Percentiles rank a stretch among this genome's conserved stretches.
phyloP scores from a whole-genome alignment of 192 early-diverging fungal species.

The Podochytrium sp. region DNA sequence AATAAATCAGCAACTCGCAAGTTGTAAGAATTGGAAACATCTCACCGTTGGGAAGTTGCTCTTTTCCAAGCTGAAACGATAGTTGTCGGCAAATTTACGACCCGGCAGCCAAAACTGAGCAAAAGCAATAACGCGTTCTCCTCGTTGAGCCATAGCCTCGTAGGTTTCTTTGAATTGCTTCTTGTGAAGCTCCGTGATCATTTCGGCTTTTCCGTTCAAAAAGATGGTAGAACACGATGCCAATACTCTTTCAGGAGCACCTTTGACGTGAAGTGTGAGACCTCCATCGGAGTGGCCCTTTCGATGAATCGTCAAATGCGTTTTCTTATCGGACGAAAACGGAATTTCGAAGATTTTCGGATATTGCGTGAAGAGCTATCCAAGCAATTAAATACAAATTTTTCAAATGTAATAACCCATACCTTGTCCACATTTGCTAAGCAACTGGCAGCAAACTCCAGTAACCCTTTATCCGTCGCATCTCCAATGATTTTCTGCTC shows the following conservation, averaged over 20 bases:
- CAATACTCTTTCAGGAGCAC: slow-evolving; percentile 91
- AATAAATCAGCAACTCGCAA: neutral
- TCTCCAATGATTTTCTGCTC: slow-evolving; percentile 63
- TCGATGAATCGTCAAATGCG: slow-evolving; percentile 84
- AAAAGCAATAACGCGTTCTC: slow-evolving; percentile 89
- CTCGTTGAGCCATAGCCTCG: slow-evolving; percentile 77
- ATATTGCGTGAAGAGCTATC: slow-evolving; percentile 55
- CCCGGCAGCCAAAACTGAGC: slow-evolving; percentile 76
- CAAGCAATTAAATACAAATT: slow-evolving; percentile 5
- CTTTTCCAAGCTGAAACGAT: slow-evolving; percentile 71
- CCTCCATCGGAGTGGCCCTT: slow-evolving; percentile 71
- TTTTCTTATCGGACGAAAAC: slow-evolving; percentile 92
- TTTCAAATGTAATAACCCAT: neutral
- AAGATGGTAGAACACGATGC: slow-evolving; percentile 75
- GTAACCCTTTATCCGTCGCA: slow-evolving; percentile 83
- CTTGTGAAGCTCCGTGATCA: slow-evolving; percentile 63
- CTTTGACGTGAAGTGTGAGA: slow-evolving; percentile 80
- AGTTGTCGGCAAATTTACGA: slow-evolving; percentile 73
- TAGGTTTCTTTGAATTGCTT: slow-evolving; percentile 63
- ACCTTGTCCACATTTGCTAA: slow-evolving; percentile 72
- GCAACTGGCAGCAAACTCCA: slow-evolving; percentile 71
- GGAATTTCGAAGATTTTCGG: slow-evolving; percentile 95
- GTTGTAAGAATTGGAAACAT: slow-evolving; percentile 7
- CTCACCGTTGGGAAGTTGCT: slow-evolving; percentile 68
- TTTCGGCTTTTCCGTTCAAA: slow-evolving; percentile 51